Evolutionary conservation across 345 rosid genomes (phyloP), one percentile per base, ranked within the genome.

Genomic region (Rhodamnia rubescens): DNA sequence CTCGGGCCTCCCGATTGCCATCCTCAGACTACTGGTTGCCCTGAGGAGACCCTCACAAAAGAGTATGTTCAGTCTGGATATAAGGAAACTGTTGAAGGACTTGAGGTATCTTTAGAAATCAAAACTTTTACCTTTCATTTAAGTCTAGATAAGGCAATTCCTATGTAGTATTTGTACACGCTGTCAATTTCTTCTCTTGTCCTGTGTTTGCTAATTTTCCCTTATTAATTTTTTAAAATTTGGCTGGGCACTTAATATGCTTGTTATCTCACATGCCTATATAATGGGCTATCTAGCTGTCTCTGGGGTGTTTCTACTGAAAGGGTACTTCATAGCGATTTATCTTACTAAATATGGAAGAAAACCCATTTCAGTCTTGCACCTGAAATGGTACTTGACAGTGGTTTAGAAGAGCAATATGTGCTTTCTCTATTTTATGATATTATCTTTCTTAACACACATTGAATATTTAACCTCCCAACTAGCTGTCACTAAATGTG

Each of bases 1-100:
- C 93, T 98, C 83, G 99, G 98, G 83, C 98, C 99, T 13, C 98
- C 99, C 22, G 99, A 98, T 88, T 98, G 90, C 91, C 95, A 94
- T 84, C 99, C 98, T 40, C 99, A 95, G 85, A 92, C 95, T 83
- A 93, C 93, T 82, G 92, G 87, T 91, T 98, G 98, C 84, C 96
- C 99, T 0, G 99, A 98, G 90, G 99, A 98, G 92, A 96, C 95
- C 74, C 91, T 98, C 57, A 94, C 94, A 47, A 92, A 89, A 85
- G 99, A 96, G 82, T 94, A 95, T 92, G 94, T 94, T 83, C 94
- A 88, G 84, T 85, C 53, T 87, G 99, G 99, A 84, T 98, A 98
- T 91, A 96, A 90, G 92, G 99, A 98, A 90, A 94, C 96, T 59
- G 92, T 96, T 90, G 99, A 94, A 89, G 98, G 98, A 83, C 94